Evolutionary conservation across 2,329 filamentous ascomycete genomes (phyloP), one percentile per base, ranked within the genome.

Genomic region (Aspergillus fructus): DNA sequence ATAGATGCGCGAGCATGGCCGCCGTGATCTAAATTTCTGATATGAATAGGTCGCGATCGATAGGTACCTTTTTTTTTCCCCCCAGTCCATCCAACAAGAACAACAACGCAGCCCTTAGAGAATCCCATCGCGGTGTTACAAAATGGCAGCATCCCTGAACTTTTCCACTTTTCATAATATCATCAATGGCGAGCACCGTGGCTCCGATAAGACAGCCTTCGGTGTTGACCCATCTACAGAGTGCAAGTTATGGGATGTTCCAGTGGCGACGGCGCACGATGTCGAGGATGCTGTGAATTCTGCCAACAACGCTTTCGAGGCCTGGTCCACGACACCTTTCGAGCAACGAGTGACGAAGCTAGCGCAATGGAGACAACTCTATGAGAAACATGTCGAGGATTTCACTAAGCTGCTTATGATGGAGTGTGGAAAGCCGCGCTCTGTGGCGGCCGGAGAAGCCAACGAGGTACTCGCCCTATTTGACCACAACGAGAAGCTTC

Each of bases 21-120:
- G 3, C 8, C 9, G 0, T 30, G 8, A 0, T 1, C 7, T 1
- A 30, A 7, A 11, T 11, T 1, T 11, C 2, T 11, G 9, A 30
- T 30, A 30, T 4, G 27, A 11, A 30, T 30, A 30, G 8, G 9
- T 30, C 2, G 27, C 27, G 27, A 30, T 30, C 27, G 27, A 27
- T 19, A 8, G 2, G 3, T 11, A 0, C 8, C 8, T 1, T 11
- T 27, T 27, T 27, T 3, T 11, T 27, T 27, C n/a, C n/a, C n/a
- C n/a, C n/a, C n/a, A 30, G 27, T 4, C 8, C 27, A 11, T 11
- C 27, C 8, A 11, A 30, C 7, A 3, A 11, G 3, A 11, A 8
- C 27, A 30, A 30, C 27, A 30, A 30, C 27, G 27, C 27, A 30
- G 8, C 27, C 27, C 27, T 30, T 9, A 2, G 27, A 30, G 2